Base-by-base conservation (phyloP, 2,329 filamentous ascomycete species). In the Fusarium brachygibbosum region DNA sequence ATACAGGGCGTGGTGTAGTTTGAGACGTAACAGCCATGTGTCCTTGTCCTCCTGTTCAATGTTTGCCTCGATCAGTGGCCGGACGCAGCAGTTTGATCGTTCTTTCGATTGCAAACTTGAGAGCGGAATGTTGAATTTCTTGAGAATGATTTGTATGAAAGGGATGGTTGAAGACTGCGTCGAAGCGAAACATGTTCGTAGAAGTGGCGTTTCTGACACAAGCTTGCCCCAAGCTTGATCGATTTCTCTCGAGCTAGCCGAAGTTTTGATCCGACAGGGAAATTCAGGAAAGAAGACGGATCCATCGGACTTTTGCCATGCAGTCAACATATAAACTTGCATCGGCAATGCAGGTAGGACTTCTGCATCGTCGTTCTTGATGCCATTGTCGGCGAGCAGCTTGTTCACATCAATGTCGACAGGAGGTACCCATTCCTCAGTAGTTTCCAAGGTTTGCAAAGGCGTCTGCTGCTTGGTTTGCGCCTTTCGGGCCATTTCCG, bases 1-100 rank as follows among this genome's bases (percentile, higher is more conserved):
- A 75, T 98, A 98, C 0, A 98, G 83, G 0, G 92, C 92, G 76
- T 98, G 94, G 67, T 97, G 94, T 6, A 98, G 90, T 28, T 83
- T 83, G 7, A 93, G 82, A 3, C 85, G 79, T 6, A 89, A 56
- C 0, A 66, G 40, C 71, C 77, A 79, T 5, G 68, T 62, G 0
- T 70, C 66, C 0, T 66, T 38, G 0, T 66, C 57, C 5, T 68
- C 54, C 2, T 68, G 59, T 25, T 31, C 29, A 12, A 64, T 42
- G 5, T 55, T 53, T 12, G 51, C 67, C 4, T 68, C 46, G 7
- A 73, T 50, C 14, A 75, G 31, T 10, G 70, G 70, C 9, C 63
- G 41, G n/a, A 54, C n/a, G 13, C 17, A 8, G 2, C 13, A 13
- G 10, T 19, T 37, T n/a, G 41, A 14, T 13, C 44, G 17, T 8